Base-by-base conservation (phyloP, 2,329 filamentous ascomycete genomes). In the Ophiostoma sp. region DNA sequence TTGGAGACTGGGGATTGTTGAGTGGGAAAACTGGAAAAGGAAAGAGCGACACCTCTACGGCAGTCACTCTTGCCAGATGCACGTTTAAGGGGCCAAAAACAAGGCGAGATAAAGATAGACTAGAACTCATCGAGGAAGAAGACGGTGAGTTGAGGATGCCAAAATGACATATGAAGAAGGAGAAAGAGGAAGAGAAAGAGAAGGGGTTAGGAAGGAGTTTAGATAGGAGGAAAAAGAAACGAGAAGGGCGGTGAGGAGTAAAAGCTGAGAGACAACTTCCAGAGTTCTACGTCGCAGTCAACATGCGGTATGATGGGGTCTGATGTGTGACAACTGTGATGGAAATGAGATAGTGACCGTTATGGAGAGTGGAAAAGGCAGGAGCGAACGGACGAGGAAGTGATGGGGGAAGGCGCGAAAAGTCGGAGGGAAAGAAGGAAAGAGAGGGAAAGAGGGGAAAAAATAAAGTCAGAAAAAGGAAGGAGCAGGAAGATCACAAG, bases 11-110 rank as follows among this genome's bases (percentile, higher is more conserved):
- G 20, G 20, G n/a, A 7, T 7, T 20, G 20, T 20, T 3, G 23
- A 57, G n/a, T 62, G 13, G 4, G 13, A 20, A 6, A 7, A 4
- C 23, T 62, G 57, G 4, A 33, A 33, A 17, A 62, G 15, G 23
- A 27, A 62, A 62, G 27, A 33, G 23, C 11, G 27, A 62, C 10
- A 13, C 57, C 31, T 27, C n/a, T 13, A 62, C 57, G 27, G 15
- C 27, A 48, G 17, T 48, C 44, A n/a, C 44, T 48, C 5, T 7
- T 17, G n/a, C 52, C 52, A 31, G 57, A 62, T 33, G 57, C 57
- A 62, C 57, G 27, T 6, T 33, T 31, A 62, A 62, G 57, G 57
- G 57, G 57, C 57, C 57, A 33, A n/a, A 62, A 33, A 62, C 57
- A 62, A 13, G 57, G 57, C 57, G 57, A 31, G 57, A 54, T 54